Conservation (phyloP, 352 stramenopile genomes). For the Peronospora belbahrii region DNA sequence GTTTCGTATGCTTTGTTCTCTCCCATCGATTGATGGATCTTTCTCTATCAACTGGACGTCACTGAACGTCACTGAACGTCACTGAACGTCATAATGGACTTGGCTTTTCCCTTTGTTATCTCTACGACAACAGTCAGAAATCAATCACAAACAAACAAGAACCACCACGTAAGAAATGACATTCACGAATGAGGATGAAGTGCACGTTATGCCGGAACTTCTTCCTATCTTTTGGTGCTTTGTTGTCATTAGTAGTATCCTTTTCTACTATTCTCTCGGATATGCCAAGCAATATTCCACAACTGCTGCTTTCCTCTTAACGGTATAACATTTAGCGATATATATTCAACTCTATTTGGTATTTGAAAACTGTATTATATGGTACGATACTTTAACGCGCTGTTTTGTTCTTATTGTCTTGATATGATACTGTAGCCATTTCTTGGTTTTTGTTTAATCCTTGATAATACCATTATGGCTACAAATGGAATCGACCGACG, state of each 20-base stretch:
- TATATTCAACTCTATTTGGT: not conserved
- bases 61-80: too few species aligned
- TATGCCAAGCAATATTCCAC: constrained; percentile 74
- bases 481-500: constrained; percentile 61
- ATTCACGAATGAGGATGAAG: constrained; percentile 22
- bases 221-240: constrained; percentile 71
- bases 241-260: constrained; percentile 40
- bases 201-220: constrained; percentile 43
- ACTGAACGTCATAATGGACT: too few species aligned
- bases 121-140: not conserved
- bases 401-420: not conserved
- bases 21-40: too few species aligned
- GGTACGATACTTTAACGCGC: not conserved
- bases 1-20: too few species aligned
- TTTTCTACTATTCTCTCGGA: constrained; percentile 66
- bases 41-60: too few species aligned
- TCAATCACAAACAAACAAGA: constrained; percentile 1
- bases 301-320: constrained; percentile 66
- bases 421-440: too few species aligned
- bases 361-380: not conserved
- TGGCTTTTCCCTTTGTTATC: not conserved
- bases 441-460: constrained; percentile 68
- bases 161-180: constrained; percentile 7
- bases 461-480: constrained; percentile 77
- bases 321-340: constrained; percentile 36